These are phyloP conservation scores for Xanthoconium stramineum DNA, from an alignment of 768 basidiomycete genomes.

Conservation along the genomic window DNA sequence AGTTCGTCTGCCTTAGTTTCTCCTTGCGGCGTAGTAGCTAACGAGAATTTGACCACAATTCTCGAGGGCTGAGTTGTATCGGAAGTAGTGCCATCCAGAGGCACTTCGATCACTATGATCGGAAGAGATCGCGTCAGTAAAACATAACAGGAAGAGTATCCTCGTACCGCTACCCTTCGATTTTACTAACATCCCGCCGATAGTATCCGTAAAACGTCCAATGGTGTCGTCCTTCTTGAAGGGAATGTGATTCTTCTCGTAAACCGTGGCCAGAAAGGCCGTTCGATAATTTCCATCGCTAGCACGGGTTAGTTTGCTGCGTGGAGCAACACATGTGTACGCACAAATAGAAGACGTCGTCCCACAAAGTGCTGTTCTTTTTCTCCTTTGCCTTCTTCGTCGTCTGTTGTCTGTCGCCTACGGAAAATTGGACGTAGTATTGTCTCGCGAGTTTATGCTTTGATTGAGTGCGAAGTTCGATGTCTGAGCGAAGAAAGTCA, in stretches of 20 bases:
- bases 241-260: neutral
- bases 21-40: neutral
- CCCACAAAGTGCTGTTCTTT: neutral
- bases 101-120: neutral
- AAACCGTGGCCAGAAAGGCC: neutral
- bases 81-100: too few species aligned
- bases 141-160: neutral
- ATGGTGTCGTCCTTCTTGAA: neutral
- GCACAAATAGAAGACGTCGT: neutral
- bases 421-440: neutral
- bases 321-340: neutral
- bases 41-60: too few species aligned
- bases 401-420: neutral
- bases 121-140: neutral
- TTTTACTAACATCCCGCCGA: neutral
- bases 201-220: neutral
- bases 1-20: neutral
- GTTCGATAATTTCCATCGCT: neutral
- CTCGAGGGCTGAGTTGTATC: too few species aligned
- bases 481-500: neutral
- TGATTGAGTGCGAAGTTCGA: neutral
- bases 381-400: neutral
- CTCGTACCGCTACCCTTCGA: neutral
- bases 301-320: neutral
- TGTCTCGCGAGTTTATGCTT: neutral